A percentile compares a stretch with the other conserved stretches of the same genome.
Evolutionary conservation across 768 basidiomycete species (phyloP).

Genomic region (Lentinus tigrinus): DNA sequence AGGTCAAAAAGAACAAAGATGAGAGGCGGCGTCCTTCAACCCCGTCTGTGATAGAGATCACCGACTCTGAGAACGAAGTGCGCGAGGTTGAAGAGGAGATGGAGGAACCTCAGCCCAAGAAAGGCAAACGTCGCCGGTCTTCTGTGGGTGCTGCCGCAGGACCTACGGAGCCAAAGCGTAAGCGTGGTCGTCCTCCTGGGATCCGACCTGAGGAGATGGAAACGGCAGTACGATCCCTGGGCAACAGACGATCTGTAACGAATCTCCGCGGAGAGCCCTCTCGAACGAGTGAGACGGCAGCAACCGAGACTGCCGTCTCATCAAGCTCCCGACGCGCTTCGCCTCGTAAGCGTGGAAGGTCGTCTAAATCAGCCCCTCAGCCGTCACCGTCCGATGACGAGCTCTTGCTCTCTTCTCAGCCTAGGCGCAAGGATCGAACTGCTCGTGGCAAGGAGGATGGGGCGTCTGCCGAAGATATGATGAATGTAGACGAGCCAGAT

Average conservation of each 20-base stretch:
- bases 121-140: slow-evolving; percentile 8
- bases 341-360: slow-evolving; percentile 1
- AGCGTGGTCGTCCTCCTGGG: slow-evolving; percentile 8
- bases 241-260: neutral
- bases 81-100: slow-evolving; percentile 7
- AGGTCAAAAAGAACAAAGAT: slow-evolving; percentile 3
- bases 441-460: neutral
- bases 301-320: neutral
- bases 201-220: slow-evolving; percentile 4
- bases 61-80: slow-evolving; percentile 18
- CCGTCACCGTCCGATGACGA: slow-evolving; percentile 17
- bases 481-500: slow-evolving; percentile 5
- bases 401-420: neutral
- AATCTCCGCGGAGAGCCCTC: neutral
- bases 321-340: neutral
- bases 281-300: neutral
- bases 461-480: neutral
- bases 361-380: neutral
- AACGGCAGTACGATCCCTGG: neutral
- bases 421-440: neutral
- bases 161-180: neutral
- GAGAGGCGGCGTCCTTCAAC: neutral
- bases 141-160: neutral
- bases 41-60: neutral
- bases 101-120: neutral